Evolutionary conservation across 129 eudicot species (phyloP), one percentile per base, ranked within the genome.

Genomic region (Scalesia atractyloides): DNA sequence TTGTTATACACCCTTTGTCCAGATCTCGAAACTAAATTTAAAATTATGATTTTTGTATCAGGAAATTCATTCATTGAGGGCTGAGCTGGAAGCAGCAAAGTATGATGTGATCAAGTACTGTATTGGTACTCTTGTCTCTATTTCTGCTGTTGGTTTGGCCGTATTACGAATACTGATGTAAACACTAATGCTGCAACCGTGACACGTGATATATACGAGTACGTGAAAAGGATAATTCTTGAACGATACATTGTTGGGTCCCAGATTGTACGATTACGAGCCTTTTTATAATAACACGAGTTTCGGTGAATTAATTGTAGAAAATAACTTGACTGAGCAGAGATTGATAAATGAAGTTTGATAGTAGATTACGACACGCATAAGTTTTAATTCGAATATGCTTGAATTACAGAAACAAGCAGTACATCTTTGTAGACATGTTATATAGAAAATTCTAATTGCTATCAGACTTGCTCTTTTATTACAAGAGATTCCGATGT

Each of bases 81-180:
- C 98, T 67, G 96, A 90, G 66, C 61, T 94, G 82, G 97, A 94
- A 81, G 93, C 98, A 14, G 96, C 96, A 44, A 94, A 94, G 76
- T 90, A 87, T 39, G 98, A 94, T 20, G 96, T 94, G 77, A 88
- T 94, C 57, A 94, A 94, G 82, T 94, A 94, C 73, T 94, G 98
- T 90, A 88, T 90, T 52, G 98, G 98, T 84, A 90, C 98, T 64
- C 92, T 94, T 12, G 96, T 86, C 41, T 90, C 98, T 4, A 84
- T 90, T 52, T 90, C 97, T 50, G 97, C 98, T 16, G 96, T 94
- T 69, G 97, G 98, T 68, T 74, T 94, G 76, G 98, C 98, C 14
- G 90, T 93, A 41, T 49, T 89, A 48, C 98, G 98, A 9, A 83
- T 92, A 61, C 77, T 92, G 76, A 76, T 85, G 84, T 85, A 79